These are phyloP conservation scores for Colletotrichum spinosum DNA, from an alignment of 2,329 filamentous ascomycete genomes.

Conservation along the genomic window DNA sequence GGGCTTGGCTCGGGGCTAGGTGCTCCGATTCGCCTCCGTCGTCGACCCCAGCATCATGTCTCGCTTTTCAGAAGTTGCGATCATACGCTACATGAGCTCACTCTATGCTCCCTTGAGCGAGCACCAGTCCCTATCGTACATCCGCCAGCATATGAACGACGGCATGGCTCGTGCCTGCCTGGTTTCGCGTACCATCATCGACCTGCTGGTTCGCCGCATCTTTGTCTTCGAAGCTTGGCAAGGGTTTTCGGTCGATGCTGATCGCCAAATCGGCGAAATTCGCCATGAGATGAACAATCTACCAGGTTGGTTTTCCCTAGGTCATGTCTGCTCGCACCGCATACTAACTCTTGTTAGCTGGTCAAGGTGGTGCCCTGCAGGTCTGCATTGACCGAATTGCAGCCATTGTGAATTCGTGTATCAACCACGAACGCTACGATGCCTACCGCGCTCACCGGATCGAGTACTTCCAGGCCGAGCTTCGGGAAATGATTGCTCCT, in stretches of 20 bases:
- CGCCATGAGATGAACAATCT: conserved; percentile 51
- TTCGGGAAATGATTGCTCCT: conserved; percentile 54
- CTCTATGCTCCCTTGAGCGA: conserved; percentile 45
- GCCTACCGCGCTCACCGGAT: conserved; percentile 40
- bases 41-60: conserved; percentile 22
- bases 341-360: conserved; percentile 15
- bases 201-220: conserved; percentile 55
- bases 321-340: not conserved
- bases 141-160: conserved; percentile 54
- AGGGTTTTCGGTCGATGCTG: conserved; percentile 50
- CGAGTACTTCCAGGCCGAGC: conserved; percentile 54
- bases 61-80: conserved; percentile 20
- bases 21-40: conserved; percentile 33
- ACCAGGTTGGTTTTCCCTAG: conserved; percentile 44
- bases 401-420: conserved; percentile 51
- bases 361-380: conserved; percentile 42
- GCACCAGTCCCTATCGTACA: conserved; percentile 53
- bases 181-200: conserved; percentile 55
- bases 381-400: conserved; percentile 54
- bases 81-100: conserved; percentile 35
- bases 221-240: conserved; percentile 55
- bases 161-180: conserved; percentile 55
- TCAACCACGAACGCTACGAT: conserved; percentile 46
- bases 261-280: conserved; percentile 47
- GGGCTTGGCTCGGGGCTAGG: conserved; percentile 36